Base-by-base conservation (phyloP, 1,284 basidiomycete genomes). In the Melampsora medusae region DNA sequence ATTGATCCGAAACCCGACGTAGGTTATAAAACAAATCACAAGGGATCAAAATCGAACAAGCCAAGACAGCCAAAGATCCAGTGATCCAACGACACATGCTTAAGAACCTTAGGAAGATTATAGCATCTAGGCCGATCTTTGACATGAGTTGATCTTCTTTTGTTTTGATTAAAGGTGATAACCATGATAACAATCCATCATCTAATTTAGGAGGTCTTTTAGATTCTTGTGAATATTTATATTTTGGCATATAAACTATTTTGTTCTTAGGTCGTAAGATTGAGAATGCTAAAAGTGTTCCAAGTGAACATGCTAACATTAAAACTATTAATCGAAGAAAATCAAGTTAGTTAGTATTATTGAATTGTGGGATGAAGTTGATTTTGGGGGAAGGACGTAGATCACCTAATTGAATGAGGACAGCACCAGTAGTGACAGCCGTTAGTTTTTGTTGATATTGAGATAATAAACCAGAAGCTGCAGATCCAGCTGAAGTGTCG, bases 101-200 rank as follows among this genome's bases (percentile, higher is more conserved):
- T 35, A 91, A 87, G 83, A 99, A 97, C 28, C 95, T 90, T 22
- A 99, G 88, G 83, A 92, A 99, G 16, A 91, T 88, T 67, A 93
- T 90, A 0, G 95, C 96, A 82, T 99, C 97, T 25, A 97, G 88
- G 19, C 87, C 96, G 80, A 97, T 88, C 82, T 95, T 93, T 79
- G 92, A 89, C 42, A 98, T 86, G 61, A 98, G 88, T 79, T 93
- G 90, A 35, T 90, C 88, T 83, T 99, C 96, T 80, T 91, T 90
- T 38, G 91, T 90, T 78, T 89, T 87, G 67, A 93, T 81, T 25
- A 98, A 87, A 1, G 96, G 95, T 28, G 90, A 89, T 1, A 98
- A 85, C 96, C 95, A 83, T 56, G 80, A 78, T 60, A 82, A 80
- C 53, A 79, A 64, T 19, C 74, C 74, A 60, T 73, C 78, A 67